phyloP scores from a whole-genome alignment of 768 basidiomycete species.

The Lactarius pseudohatsudake region DNA sequence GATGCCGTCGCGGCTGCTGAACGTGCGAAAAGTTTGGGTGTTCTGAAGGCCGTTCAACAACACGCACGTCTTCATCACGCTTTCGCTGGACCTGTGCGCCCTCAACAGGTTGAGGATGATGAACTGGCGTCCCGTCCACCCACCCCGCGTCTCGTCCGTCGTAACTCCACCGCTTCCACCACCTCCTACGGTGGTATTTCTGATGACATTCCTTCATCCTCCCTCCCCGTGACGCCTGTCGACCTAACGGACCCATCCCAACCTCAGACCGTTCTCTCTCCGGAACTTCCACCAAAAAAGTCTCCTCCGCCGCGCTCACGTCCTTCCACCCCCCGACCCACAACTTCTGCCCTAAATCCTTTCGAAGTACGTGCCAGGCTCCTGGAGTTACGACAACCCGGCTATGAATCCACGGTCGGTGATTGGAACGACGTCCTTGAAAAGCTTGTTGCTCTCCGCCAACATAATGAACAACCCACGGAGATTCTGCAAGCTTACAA shows the following conservation, averaged over 20 bases:
- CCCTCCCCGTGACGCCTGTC: constrained; percentile 13
- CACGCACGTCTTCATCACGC: constrained; percentile 63
- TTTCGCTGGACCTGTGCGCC: constrained; percentile 38
- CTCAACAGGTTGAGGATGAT: constrained; percentile 22
- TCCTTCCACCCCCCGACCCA: neutral
- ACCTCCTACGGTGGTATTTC: constrained; percentile 29
- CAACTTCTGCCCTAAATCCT: neutral
- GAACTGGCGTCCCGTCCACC: constrained; percentile 28
- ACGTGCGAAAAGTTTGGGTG: constrained; percentile 45
- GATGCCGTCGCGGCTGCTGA: constrained; percentile 43
- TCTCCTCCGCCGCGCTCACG: constrained; percentile 1
- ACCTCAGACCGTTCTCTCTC: constrained; percentile 33
- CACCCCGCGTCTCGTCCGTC: constrained; percentile 41
- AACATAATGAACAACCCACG: constrained; percentile 52
- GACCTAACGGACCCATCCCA: constrained; percentile 32
- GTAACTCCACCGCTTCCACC: constrained; percentile 43
- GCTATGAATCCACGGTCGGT: constrained; percentile 40
- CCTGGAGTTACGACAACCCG: constrained; percentile 25
- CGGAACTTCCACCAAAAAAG: constrained; percentile 8
- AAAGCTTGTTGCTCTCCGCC: constrained; percentile 49
- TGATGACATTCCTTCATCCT: constrained; percentile 23
- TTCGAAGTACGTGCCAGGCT: constrained; percentile 39
- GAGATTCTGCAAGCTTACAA: constrained; percentile 69
- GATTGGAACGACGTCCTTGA: constrained; percentile 66
- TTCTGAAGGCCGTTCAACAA: constrained; percentile 61